phyloP scores from a whole-genome alignment of 2,329 filamentous ascomycete genomes.

The Rutstroemia sp. region DNA sequence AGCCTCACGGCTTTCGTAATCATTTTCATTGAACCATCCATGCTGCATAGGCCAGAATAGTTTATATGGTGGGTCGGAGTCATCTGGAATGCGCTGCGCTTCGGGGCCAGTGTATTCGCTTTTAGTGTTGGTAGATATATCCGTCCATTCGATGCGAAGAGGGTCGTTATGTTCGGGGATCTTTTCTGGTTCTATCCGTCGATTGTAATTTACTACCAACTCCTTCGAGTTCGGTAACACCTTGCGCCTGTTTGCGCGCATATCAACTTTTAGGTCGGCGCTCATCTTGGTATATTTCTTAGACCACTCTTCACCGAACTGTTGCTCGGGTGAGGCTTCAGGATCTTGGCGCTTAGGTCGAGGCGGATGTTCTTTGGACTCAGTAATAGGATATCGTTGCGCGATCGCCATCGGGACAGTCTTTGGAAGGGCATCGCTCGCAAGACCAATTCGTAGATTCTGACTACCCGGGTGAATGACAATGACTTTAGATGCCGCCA shows the following conservation, averaged over 20 bases:
- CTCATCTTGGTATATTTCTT: slow-evolving; percentile 76
- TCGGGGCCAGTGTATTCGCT: slow-evolving; percentile 60
- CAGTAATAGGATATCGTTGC: slow-evolving; percentile 66
- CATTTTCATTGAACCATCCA: slow-evolving; percentile 84
- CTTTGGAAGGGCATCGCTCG: slow-evolving; percentile 92
- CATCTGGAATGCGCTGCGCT: slow-evolving; percentile 80
- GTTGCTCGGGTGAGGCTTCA: slow-evolving; percentile 55
- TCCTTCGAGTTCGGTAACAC: slow-evolving; percentile 97
- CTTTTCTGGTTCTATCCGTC: slow-evolving; percentile 71
- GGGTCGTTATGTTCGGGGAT: slow-evolving; percentile 95
- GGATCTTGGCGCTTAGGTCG: slow-evolving; percentile 66
- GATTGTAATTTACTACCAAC: slow-evolving; percentile 89
- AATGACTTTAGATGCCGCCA: slow-evolving; percentile 82
- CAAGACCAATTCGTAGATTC: slow-evolving; percentile 87
- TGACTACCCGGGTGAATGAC: slow-evolving; percentile 94
- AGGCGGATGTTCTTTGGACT: slow-evolving; percentile 75
- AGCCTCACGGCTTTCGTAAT: slow-evolving; percentile 73
- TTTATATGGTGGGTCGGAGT: slow-evolving; percentile 82
- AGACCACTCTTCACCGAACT: slow-evolving; percentile 77
- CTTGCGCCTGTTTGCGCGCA: slow-evolving; percentile 90
- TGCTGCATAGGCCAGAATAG: slow-evolving; percentile 85
- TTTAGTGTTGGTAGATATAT: slow-evolving; percentile 59
- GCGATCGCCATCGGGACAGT: slow-evolving; percentile 92
- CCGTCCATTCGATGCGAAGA: slow-evolving; percentile 91
- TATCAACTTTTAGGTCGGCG: slow-evolving; percentile 78